phyloP scores from a whole-genome alignment of 805 yeast species.

The Candida orba region DNA sequence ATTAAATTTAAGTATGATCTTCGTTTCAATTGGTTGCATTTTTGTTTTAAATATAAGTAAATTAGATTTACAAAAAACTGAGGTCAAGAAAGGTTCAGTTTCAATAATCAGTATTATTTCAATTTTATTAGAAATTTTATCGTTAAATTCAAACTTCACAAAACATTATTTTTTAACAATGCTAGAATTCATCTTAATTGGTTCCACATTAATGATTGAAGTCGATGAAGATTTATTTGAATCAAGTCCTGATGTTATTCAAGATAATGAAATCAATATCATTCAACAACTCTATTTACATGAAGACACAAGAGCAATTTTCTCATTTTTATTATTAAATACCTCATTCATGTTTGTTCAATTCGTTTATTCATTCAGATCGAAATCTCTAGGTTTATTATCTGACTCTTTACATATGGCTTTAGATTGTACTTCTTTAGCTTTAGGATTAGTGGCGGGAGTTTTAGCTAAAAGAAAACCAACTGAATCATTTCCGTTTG shows the following conservation, averaged over 20 bases:
- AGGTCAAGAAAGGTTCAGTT: conserved; percentile 14
- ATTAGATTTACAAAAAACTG: conserved; percentile 8
- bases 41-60: conserved; percentile 15
- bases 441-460: conserved; percentile 86
- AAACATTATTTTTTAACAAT: conserved; percentile 6
- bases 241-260: neutral
- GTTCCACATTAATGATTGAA: conserved; percentile 9
- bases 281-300: conserved; percentile 26
- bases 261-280: conserved; percentile 9
- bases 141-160: conserved; percentile 22
- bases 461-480: conserved; percentile 52
- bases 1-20: conserved; percentile 19
- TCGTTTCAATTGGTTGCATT: conserved; percentile 22
- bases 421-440: conserved; percentile 83
- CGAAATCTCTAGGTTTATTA: conserved; percentile 83
- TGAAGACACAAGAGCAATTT: conserved; percentile 79
- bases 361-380: conserved; percentile 81
- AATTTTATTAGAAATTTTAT: conserved; percentile 27
- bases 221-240: conserved; percentile 11
- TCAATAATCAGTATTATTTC: conserved; percentile 26
- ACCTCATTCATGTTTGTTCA: conserved; percentile 94
- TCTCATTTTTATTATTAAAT: conserved; percentile 77
- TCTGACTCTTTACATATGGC: conserved; percentile 97
- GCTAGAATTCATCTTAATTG: conserved; percentile 11
- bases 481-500: conserved; percentile 76